These are phyloP conservation scores for Candida xiaguanensis DNA, from an alignment of 805 yeast species.

Conservation along the genomic window DNA sequence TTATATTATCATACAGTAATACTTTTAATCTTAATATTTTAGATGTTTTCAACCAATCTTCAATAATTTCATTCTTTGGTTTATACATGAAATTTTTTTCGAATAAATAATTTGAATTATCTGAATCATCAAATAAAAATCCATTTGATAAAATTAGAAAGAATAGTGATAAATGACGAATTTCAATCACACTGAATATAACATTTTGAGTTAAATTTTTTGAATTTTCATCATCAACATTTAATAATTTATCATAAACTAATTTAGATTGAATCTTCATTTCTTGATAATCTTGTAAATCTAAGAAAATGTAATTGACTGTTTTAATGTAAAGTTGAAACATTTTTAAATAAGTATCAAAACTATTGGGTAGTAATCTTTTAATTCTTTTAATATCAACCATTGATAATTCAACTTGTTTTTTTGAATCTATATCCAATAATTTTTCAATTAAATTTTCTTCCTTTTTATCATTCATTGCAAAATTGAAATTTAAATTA, in stretches of 20 bases:
- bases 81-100: conserved; percentile 9
- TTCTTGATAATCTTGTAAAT: conserved; percentile 8
- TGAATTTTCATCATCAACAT: conserved; percentile 10
- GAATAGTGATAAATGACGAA: conserved; percentile 16
- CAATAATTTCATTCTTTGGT: conserved; percentile 14
- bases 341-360: conserved; percentile 5
- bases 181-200: conserved; percentile 11
- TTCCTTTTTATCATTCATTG: neutral
- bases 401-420: conserved; percentile 8
- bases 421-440: conserved; percentile 6
- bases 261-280: conserved; percentile 6
- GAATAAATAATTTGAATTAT: conserved; percentile 3
- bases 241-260: conserved; percentile 8
- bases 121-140: conserved; percentile 10
- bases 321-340: conserved; percentile 7
- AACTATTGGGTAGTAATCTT: conserved; percentile 9
- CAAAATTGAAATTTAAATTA: neutral
- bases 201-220: conserved; percentile 7
- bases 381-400: conserved; percentile 12
- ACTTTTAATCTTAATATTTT: conserved; percentile 16
- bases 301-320: conserved; percentile 4
- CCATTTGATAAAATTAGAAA: conserved; percentile 21
- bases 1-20: conserved; percentile 16
- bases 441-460: conserved; percentile 6
- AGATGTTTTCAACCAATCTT: conserved; percentile 15